Base-by-base conservation (phyloP, 164 flowering plant species). In the Macadamia tetraphylla region DNA sequence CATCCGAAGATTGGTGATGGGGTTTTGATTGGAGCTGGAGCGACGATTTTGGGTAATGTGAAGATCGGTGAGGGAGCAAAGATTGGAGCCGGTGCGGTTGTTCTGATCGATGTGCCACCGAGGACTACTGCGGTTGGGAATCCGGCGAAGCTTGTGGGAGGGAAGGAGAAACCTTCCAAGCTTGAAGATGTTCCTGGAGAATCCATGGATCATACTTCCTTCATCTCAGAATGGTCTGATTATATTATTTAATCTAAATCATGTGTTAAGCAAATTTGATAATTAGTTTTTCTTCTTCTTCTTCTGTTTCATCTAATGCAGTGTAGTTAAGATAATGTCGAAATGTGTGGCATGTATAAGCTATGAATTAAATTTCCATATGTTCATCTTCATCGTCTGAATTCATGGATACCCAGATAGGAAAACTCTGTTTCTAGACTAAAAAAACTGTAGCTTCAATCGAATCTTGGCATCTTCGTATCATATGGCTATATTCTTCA, bases 1-100 rank as follows among this genome's bases (percentile, higher is more conserved):
- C 93, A 90, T 61, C 96, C 96, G 0, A 90, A 90, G 77, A 86
- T 90, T 66, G 90, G 96, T 0, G 81, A 90, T 77, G 96, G 96
- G 56, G 96, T 90, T 2, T 73, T 90, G 77, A 83, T 90, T 6
- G 96, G 96, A 1, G 93, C 96, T 6, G 91, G 91, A 57, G 82
- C 88, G 60, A 84, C 83, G 72, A 78, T 90, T 10, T 69, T 90
- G 77, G 96, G 96, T 35, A 85, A 84, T 66, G 81, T 90, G 65
- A 81, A 31, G 69, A 78, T 90, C 68, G 96, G 88, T 6, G 89
- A 88, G 29, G 96, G 96, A 0, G 93, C 96, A 3, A 88, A 90
- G 66, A 81, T 90, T 77, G 96, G 96, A 0, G 91, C 93, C 29
- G 88, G 96, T 9, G 84, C 93, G 0, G 90, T 88, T 18, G 96